Conservation (phyloP, 2,329 filamentous ascomycete species). For the Verticillium alfalfae region DNA sequence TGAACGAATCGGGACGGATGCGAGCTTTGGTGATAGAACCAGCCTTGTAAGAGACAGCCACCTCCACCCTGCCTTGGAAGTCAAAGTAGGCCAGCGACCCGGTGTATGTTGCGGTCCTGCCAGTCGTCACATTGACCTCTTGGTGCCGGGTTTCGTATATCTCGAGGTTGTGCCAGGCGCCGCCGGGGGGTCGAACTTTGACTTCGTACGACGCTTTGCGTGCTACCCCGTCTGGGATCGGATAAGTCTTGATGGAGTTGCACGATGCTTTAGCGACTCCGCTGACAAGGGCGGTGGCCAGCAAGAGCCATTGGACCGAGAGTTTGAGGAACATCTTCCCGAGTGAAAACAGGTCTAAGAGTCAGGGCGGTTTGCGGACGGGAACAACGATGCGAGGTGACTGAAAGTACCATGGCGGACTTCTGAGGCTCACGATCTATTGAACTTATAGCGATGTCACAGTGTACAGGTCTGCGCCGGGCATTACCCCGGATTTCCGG, state of each 20-base stretch:
- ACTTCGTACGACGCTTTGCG: background rate
- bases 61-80: background rate
- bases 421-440: too few species aligned
- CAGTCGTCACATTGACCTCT: constrained; percentile 3
- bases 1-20: constrained; percentile 1
- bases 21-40: background rate
- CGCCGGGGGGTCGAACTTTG: background rate
- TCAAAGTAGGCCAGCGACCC: background rate
- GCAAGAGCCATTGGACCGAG: background rate
- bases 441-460: too few species aligned
- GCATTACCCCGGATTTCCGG: background rate
- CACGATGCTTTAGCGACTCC: background rate
- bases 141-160: background rate
- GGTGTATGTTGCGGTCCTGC: background rate
- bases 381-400: too few species aligned
- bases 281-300: background rate
- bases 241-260: background rate
- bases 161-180: background rate
- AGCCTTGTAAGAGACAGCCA: background rate
- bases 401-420: too few species aligned
- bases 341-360: too few species aligned
- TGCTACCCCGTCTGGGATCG: background rate
- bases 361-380: background rate
- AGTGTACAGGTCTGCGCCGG: background rate
- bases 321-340: background rate